Evolutionary conservation across 306 rosid species (phyloP).

Genomic region (Acacia acuminata): DNA sequence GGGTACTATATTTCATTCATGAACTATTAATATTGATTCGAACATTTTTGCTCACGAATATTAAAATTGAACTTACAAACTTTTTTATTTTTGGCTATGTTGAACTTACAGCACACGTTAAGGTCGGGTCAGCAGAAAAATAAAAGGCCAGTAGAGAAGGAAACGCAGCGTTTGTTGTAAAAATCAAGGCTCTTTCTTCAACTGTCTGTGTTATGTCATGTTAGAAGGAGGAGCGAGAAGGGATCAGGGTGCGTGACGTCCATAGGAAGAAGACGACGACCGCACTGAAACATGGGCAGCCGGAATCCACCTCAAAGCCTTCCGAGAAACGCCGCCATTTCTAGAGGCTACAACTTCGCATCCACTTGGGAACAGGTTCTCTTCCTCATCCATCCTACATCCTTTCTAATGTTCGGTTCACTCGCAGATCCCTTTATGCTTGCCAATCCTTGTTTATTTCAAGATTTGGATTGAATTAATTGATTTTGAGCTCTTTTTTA

Average conservation of each 20-base stretch:
- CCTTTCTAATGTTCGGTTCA: not conserved
- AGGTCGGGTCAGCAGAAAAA: not conserved
- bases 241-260: not conserved
- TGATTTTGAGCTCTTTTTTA: not conserved
- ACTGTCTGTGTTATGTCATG: conserved; percentile 8
- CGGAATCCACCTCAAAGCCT: conserved; percentile 51
- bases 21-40: not conserved
- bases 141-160: not conserved
- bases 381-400: not conserved
- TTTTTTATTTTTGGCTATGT: too few relatives aligned
- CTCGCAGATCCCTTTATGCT: not conserved
- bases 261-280: conserved; percentile 24
- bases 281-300: conserved; percentile 39
- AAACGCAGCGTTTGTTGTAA: conserved; percentile 32
- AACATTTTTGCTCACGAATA: too few relatives aligned
- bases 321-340: conserved; percentile 79
- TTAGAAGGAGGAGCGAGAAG: conserved; percentile 15
- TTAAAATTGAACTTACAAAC: too few relatives aligned
- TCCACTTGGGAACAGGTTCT: conserved; percentile 90
- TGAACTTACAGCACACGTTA: too few relatives aligned
- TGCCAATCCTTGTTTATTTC: conserved; percentile 7
- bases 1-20: not conserved
- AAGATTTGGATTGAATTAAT: conserved; percentile 1
- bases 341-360: conserved; percentile 90
- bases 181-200: not conserved